These are phyloP conservation scores for Xanthoparmelia taractica DNA, from an alignment of 495 filamentous ascomycete genomes.

Conservation along the genomic window DNA sequence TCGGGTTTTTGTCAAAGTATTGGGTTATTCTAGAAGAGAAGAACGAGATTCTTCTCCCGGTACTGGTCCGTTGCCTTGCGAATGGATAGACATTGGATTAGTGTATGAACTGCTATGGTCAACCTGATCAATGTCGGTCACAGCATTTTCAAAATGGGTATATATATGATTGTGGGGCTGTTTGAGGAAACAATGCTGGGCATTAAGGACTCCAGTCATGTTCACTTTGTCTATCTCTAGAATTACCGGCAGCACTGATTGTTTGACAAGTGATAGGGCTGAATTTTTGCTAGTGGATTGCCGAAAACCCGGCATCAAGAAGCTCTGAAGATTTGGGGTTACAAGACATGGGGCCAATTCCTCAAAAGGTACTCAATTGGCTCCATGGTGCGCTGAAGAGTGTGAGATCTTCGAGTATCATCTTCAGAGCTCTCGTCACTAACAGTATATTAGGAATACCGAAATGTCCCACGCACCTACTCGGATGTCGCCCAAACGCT, in stretches of 20 bases:
- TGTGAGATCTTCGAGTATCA: conserved; percentile 39
- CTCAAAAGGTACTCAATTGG: conserved; percentile 88
- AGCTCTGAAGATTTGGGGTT: background rate
- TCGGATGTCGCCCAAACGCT: conserved; percentile 80
- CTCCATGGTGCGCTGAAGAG: conserved; percentile 82
- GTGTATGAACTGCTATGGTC: too few relatives aligned
- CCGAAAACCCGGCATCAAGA: background rate
- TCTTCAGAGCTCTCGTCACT: conserved; percentile 7
- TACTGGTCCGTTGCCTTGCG: background rate
- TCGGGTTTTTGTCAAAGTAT: background rate
- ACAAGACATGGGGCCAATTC: conserved; percentile 59
- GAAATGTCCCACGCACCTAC: conserved; percentile 84
- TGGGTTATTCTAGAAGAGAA: background rate
- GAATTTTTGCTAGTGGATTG: background rate
- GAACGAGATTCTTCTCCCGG: background rate
- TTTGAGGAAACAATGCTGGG: background rate
- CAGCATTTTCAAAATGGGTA: too few relatives aligned
- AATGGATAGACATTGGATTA: background rate
- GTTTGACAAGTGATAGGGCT: background rate
- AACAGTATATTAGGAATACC: conserved; percentile 63
- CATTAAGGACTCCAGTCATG: too few relatives aligned
- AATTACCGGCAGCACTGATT: background rate
- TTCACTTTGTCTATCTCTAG: too few relatives aligned
- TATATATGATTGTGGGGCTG: background rate
- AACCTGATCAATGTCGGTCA: background rate